Evolutionary conservation across 2,329 filamentous ascomycete genomes (phyloP), one percentile per base, ranked within the genome.

Genomic region (Penicillium sp.): DNA sequence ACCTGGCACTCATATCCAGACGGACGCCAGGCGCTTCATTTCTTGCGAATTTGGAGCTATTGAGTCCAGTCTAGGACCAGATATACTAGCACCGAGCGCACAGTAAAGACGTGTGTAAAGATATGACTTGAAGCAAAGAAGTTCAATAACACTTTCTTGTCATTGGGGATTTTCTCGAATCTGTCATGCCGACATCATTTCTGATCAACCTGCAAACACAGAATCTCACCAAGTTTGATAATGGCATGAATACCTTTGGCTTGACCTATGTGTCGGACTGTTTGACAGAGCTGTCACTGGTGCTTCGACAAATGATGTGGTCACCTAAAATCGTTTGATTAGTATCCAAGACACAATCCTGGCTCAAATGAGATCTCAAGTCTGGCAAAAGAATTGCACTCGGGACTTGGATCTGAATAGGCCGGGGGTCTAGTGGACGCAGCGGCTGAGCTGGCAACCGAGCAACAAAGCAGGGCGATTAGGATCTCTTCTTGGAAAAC

Each of bases 141-240:
- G n/a, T n/a, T n/a, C n/a, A n/a, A 19, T 51, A 55, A 29, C 51
- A 41, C 2, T 34, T 55, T 7, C 51, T 55, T 34, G 53, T 40
- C 5, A 41, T 55, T 32, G 47, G 53, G 13, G 36, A 47, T 5
- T 45, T 55, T 23, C 18, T 55, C 23, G 47, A 55, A 36, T 55
- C 47, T 38, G 53, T 55, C 29, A 55, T 55, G 41, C 51, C 53
- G 6, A 51, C 41, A 35, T 41, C 47, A 2, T 55, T 55, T 26
- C 32, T 55, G 16, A 49, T 35, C n/a, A 42, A 55, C 18, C 29
- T 30, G 11, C 40, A 41, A 13, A 45, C 42, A 5, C 53, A 55
- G 2, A 39, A 23, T 11, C 42, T n/a, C 30, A 39, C 18, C 5
- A 7, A 46, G 1, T 55, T 41, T 27, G 52, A 51, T 26, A 29